A percentile compares a stretch with the other conserved stretches of the same genome.
phyloP scores from a whole-genome alignment of 345 rosid genomes.

The Excoecaria agallocha region DNA sequence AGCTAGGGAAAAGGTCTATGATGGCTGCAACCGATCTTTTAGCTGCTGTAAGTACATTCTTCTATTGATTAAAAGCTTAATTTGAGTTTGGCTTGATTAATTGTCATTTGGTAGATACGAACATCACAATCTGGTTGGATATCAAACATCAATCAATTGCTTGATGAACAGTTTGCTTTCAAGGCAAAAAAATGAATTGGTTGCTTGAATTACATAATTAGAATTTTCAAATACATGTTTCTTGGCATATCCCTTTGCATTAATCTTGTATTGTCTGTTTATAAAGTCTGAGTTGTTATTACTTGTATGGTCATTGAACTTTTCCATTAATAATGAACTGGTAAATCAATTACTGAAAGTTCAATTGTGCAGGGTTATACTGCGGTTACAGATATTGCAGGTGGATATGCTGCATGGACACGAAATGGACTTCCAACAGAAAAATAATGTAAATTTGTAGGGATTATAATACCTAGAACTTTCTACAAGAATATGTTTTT shows the following conservation, averaged over 20 bases:
- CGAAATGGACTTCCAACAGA: constrained; percentile 71
- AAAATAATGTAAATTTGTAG: constrained; percentile 19
- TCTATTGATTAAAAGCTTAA: background rate
- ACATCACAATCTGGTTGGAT: constrained; percentile 7
- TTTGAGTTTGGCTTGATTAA: constrained; percentile 1
- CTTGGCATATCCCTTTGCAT: too few species aligned
- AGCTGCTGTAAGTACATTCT: constrained; percentile 53
- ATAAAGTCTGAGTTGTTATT: too few species aligned
- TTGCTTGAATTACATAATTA: background rate
- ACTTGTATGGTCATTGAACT: too few species aligned
- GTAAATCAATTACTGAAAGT: background rate
- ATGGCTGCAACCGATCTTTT: constrained; percentile 81
- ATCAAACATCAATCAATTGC: constrained; percentile 5
- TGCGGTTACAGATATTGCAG: constrained; percentile 62
- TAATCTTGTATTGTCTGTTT: too few species aligned
- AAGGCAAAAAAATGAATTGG: constrained; percentile 12
- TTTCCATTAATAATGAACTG: too few species aligned
- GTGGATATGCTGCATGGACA: constrained; percentile 73
- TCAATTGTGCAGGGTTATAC: constrained; percentile 62
- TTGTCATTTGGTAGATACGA: background rate
- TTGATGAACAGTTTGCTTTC: background rate
- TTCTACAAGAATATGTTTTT: too few species aligned
- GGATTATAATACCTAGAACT: too few species aligned
- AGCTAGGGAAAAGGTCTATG: constrained; percentile 62
- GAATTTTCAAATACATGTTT: background rate